Base-by-base conservation (phyloP, 805 yeast species). In the Zygoascus ofunaensis region DNA sequence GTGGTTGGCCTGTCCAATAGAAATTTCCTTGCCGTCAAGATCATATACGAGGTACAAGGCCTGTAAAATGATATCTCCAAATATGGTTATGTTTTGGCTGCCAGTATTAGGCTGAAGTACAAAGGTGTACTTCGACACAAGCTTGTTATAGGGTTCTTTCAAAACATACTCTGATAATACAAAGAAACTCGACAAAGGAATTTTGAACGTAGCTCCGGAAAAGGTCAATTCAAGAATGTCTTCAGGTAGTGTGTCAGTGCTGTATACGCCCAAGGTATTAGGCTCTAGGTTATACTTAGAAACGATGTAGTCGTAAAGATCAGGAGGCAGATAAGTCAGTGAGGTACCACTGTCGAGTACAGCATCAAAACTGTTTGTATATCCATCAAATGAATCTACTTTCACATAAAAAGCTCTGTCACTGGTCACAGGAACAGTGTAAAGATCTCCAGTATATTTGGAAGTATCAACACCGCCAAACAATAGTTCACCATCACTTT, bases 41-140 rank as follows among this genome's bases (percentile, higher is more conserved):
- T 83, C 83, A 59, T 73, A 79, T n/a, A 80, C 86, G 24, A 75
- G 71, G 56, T 82, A 83, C 3, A 79, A 81, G 38, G 74, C 70
- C 41, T 83, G 67, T 49, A 82, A 63, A 56, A 82, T 73, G 37
- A 73, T 70, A 57, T 80, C 87, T 12, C 90, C 90, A 28, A 82
- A 65, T 40, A 79, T 66, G 30, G 26, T 43, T 36, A 22, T 24
- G 14, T 42, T 38, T 7, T 12, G 4, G n/a, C 38, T 12, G 37
- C 39, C 37, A n/a, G 39, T 3, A 34, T 41, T 41, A 15, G 45
- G n/a, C n/a, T n/a, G n/a, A n/a, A n/a, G n/a, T n/a, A n/a, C n/a
- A 35, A 19, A 44, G 30, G 24, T 42, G 39, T 7, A 47, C 28
- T n/a, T 41, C 33, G 19, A 41, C 28, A 30, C 37, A 45, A 12